A percentile compares a stretch with the other conserved stretches of the same genome.
These are phyloP conservation scores for Elongisporangium anandrum DNA, from an alignment of 352 stramenopile genomes.

Conservation along the genomic window DNA sequence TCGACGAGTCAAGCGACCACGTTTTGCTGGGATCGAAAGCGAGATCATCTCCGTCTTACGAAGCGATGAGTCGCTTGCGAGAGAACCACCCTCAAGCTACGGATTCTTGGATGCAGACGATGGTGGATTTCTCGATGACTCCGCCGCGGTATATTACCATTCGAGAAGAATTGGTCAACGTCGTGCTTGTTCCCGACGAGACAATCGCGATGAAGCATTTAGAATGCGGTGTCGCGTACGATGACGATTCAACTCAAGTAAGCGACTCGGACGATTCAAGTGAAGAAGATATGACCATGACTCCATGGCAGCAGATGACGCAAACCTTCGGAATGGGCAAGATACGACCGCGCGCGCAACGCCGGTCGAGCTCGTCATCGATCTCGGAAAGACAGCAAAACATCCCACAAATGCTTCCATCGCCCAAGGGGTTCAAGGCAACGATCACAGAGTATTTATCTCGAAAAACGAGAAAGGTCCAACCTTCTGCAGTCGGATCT, in stretches of 20 bases:
- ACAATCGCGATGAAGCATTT: slow-evolving; percentile 56
- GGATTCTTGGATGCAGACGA: slow-evolving; percentile 1
- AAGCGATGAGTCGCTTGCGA: not conserved
- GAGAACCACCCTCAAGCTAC: not conserved
- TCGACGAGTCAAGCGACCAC: not conserved
- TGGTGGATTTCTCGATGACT: slow-evolving; percentile 46
- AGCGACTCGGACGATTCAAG: slow-evolving; percentile 77
- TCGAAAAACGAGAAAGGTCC: slow-evolving; percentile 66
- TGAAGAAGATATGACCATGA: slow-evolving; percentile 76
- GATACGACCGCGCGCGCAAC: slow-evolving; percentile 22
- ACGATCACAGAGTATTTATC: slow-evolving; percentile 56
- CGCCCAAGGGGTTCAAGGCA: slow-evolving; percentile 56
- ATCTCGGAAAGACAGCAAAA: slow-evolving; percentile 54
- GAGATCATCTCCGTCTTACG: not conserved
- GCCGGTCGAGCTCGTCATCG: slow-evolving; percentile 58
- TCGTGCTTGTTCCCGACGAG: slow-evolving; percentile 31
- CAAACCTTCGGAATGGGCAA: slow-evolving; percentile 79
- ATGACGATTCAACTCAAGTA: slow-evolving; percentile 80
- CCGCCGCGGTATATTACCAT: slow-evolving; percentile 27
- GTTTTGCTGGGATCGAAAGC: not conserved
- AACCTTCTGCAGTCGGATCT: slow-evolving; percentile 24
- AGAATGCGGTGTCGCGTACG: slow-evolving; percentile 69
- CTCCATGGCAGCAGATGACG: slow-evolving; percentile 82
- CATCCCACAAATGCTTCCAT: slow-evolving; percentile 42
- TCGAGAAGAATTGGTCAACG: slow-evolving; percentile 12